Evolutionary conservation across 345 rosid genomes (phyloP).

Genomic region (Murraya koenigii): DNA sequence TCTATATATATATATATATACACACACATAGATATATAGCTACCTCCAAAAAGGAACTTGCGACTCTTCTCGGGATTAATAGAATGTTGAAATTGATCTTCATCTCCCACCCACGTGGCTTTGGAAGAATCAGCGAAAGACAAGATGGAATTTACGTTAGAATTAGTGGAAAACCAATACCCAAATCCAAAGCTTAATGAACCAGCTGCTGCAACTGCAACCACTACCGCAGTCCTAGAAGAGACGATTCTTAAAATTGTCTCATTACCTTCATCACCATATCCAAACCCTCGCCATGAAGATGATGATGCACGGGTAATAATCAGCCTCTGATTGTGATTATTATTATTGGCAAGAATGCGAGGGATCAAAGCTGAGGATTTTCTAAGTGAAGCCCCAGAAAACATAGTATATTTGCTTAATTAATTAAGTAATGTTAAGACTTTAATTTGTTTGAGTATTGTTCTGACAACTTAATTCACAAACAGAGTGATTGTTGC

Average conservation of each 20-base stretch:
- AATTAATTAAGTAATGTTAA: no score
- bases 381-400: constrained; percentile 25
- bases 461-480: neutral
- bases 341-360: neutral
- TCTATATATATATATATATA: neutral
- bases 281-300: neutral
- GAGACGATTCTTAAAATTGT: neutral
- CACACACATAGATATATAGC: no score
- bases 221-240: constrained; percentile 20
- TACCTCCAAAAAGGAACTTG: constrained; percentile 49
- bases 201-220: constrained; percentile 31
- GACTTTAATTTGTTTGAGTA: neutral
- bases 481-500: neutral
- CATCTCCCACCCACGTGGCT: constrained; percentile 9
- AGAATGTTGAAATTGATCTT: constrained; percentile 16
- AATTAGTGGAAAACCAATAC: constrained; percentile 17
- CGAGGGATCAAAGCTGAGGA: constrained; percentile 21
- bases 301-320: constrained; percentile 5
- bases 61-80: constrained; percentile 18
- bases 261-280: neutral
- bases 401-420: constrained; percentile 26
- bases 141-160: constrained; percentile 10
- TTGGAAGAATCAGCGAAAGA: constrained; percentile 27
- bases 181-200: constrained; percentile 34
- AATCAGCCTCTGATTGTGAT: neutral